Base-by-base conservation (phyloP, 805 yeast genomes). In the Cyberlindnera bimundalis region DNA sequence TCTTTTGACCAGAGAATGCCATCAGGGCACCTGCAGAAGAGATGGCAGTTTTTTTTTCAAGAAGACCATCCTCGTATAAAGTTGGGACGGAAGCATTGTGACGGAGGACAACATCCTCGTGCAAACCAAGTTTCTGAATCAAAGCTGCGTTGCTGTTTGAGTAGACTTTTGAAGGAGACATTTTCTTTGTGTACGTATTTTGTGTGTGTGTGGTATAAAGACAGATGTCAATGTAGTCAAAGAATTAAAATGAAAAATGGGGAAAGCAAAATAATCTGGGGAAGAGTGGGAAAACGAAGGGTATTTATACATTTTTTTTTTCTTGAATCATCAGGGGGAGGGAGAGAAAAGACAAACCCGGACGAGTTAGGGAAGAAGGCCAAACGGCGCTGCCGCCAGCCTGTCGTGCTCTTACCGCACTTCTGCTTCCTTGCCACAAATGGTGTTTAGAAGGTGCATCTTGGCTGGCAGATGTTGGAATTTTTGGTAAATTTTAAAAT, bases 81-180 rank as follows among this genome's bases (percentile, higher is more conserved):
- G 87, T 78, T 52, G 98, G 95, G 23, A 90, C 85, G 29, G 96
- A 84, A 37, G 98, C 89, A 64, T 93, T 91, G 73, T 91, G 95
- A 62, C 88, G 84, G 52, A 84, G 78, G 18, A 68, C 61, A 15
- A 82, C 82, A 32, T 81, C 90, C 31, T 73, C 73, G 51, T 74
- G 72, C 46, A 84, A 71, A 29, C 72, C 74, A 35, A 76, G 56
- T 40, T 61, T 48, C 36, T 53, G 42, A 36, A 55, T 51, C 33
- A 58, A 35, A 15, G 51, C 48, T 24, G 56, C 48, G 24, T 46
- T 40, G 39, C 47, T 40, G 33, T 47, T 50, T 12, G 46, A 41
- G 40, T 37, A 45, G 20, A 46, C 39, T 33, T 49, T 55, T 39
- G 61, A 50, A 29, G 60, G 59, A 12, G 61, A 55, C 61, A 58